Base-by-base conservation (phyloP, 805 yeast genomes). In the Candida silvicultrix region DNA sequence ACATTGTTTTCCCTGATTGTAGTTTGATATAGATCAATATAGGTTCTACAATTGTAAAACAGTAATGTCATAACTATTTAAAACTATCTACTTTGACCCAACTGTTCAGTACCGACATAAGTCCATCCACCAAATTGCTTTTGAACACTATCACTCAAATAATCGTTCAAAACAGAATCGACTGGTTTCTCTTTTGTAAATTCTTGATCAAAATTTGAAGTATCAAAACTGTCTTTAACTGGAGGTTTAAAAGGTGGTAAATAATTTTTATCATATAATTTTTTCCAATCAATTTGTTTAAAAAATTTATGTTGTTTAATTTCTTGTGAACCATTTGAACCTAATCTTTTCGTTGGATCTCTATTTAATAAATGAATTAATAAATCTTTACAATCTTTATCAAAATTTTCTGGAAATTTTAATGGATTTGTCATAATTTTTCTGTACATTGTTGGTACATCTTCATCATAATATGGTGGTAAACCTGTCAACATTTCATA, bases 51-150 rank as follows among this genome's bases (percentile, higher is more conserved):
- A n/a, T n/a, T n/a, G n/a, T n/a, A n/a, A n/a, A n/a, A n/a, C n/a
- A n/a, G n/a, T n/a, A n/a, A n/a, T n/a, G n/a, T n/a, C n/a, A n/a
- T n/a, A n/a, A n/a, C n/a, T n/a, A n/a, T n/a, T n/a, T n/a, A n/a
- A n/a, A n/a, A n/a, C 36, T 21, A 37, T 21, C 39, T 37, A 22
- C 65, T 60, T 43, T 63, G 65, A 18, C 73, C 73, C 34, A 72
- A 49, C 47, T 69, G 73, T 48, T 71, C 77, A 42, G 75, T 82
- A 2, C 94, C 95, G 41, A 83, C 87, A 65, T 90, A 92, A 2
- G 98, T 92, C 99, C 99, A 94, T 7, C 99, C 98, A 41, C 97
- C 98, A 72, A 94, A 94, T 68, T 94, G 98, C 62, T 85, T 81
- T 66, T 94, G 99, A n/a, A 94, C 97, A 57, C 90, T 80, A 56